Evolutionary conservation across 106 monocot species (phyloP), one percentile per base, ranked within the genome.

Genomic region (Dactylorhiza incarnata): DNA sequence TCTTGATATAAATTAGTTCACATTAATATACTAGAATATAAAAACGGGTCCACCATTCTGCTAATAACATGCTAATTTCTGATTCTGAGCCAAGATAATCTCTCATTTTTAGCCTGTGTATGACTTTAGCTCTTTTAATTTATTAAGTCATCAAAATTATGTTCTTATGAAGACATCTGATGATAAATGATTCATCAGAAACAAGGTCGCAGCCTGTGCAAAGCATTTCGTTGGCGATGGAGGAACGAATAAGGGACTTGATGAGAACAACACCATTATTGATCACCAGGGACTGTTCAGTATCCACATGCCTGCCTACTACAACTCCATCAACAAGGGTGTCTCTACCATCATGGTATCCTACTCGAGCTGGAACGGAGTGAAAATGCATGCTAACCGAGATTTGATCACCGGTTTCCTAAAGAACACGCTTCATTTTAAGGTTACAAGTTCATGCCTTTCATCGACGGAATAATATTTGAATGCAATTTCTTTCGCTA

Each of bases 181-280:
- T 37, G 23, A 49, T 50, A 25, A 23, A 5, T 76, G 17, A 58
- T 50, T 43, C 58, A 17, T 78, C 79, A 87, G 91, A 70, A 78
- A 83, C 65, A 91, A 91, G 22, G 88, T 91, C 49, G 86, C 62
- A 8, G 91, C 86, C 2, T 88, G 91, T 59, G 86, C 91, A 24
- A 94, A 94, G 77, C 93, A 94, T 59, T 94, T 73, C 74, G 90
- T 85, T 11, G 90, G 90, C 2, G 90, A 91, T 56, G 90, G 94
- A 37, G 94, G 94, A 13, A 94, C 94, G 5, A 74, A 86, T 5
- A 70, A 82, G 1, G 94, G 94, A 6, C 83, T 94, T 75, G 82
- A 94, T 68, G 94, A 88, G 72, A 87, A 88, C 80, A 87, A 94
- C 56, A 91, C 94, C 14, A 26, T 90, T n/a, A 67, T 87, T 16